These are phyloP conservation scores for Datisca glomerata DNA, from an alignment of 306 rosid species.

Conservation along the genomic window DNA sequence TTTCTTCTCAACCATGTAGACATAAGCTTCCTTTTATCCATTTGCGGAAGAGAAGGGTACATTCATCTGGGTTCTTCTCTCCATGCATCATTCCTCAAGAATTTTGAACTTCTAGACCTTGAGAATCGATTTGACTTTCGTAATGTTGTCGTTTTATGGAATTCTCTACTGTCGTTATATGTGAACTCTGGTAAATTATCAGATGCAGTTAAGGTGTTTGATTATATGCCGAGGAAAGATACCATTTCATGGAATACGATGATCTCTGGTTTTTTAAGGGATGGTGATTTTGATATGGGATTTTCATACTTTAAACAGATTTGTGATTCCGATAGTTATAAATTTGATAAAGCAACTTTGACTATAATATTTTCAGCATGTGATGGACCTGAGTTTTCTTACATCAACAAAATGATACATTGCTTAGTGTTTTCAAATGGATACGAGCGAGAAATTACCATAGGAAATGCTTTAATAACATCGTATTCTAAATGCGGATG, in stretches of 20 bases:
- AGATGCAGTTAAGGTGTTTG: constrained; percentile 50
- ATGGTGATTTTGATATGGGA: constrained; percentile 27
- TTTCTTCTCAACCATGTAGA: constrained; percentile 38
- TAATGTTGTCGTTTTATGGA: constrained; percentile 46
- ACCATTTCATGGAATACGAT: constrained; percentile 66
- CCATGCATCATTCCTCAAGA: constrained; percentile 61
- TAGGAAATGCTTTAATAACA: constrained; percentile 78
- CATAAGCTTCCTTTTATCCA: constrained; percentile 32
- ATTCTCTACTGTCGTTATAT: constrained; percentile 56
- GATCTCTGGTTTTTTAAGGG: constrained; percentile 51
- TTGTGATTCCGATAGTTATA: constrained; percentile 21
- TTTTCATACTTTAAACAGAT: constrained; percentile 39
- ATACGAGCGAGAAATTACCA: constrained; percentile 40
- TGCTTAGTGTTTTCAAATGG: constrained; percentile 57
- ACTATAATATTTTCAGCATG: constrained; percentile 60
- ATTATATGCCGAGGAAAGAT: constrained; percentile 46
- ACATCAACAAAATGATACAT: constrained; percentile 44
- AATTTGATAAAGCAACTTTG: constrained; percentile 63
- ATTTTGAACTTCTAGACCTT: constrained; percentile 13
- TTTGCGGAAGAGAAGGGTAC: constrained; percentile 40
- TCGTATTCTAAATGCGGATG: constrained; percentile 56
- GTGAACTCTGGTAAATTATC: constrained; percentile 24
- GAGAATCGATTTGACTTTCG: constrained; percentile 9
- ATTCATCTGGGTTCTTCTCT: constrained; percentile 59
- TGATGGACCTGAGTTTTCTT: constrained; percentile 33